Conservation (phyloP, 208 protist genomes). For the Crithidia mellificae region DNA sequence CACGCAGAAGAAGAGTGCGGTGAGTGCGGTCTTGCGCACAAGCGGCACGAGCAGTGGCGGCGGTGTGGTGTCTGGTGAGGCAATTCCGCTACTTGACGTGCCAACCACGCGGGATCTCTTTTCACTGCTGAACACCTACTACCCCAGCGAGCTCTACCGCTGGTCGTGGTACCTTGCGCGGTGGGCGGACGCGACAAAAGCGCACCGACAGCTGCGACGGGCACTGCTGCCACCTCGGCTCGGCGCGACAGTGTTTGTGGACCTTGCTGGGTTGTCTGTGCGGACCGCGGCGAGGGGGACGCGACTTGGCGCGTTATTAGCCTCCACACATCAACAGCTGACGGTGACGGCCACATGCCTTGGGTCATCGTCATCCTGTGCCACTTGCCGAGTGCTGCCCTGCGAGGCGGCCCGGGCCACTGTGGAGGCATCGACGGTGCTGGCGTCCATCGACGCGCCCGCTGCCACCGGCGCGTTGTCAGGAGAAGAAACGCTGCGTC, state of each 20-base stretch:
- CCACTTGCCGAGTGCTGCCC: constrained; percentile 1
- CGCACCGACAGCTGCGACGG: constrained; percentile 24
- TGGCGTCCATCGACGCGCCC: background rate
- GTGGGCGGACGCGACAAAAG: constrained; percentile 10
- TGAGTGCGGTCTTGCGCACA: background rate
- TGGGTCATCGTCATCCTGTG: background rate
- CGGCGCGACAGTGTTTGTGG: constrained; percentile 24
- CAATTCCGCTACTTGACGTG: constrained; percentile 1
- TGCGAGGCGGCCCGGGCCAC: constrained; percentile 1
- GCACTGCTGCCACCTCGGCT: constrained; percentile 17
- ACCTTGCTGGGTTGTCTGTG: constrained; percentile 17
- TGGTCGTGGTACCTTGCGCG: constrained; percentile 11
- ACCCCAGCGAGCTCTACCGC: constrained; percentile 10
- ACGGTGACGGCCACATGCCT: constrained; percentile 4
- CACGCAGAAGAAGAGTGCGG: constrained; percentile 15
- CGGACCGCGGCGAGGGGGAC: background rate
- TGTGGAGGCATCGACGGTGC: background rate
- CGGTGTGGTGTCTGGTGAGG: background rate
- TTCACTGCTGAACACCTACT: constrained; percentile 18
- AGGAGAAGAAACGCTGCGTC: constrained; percentile 1
- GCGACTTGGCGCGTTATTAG: background rate
- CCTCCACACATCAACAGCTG: background rate
- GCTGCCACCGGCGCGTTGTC: background rate
- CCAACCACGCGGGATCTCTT: constrained; percentile 10
- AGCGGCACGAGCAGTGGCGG: background rate